Base-by-base conservation (phyloP, 495 filamentous ascomycete species). In the Stereocaulon alpinum region DNA sequence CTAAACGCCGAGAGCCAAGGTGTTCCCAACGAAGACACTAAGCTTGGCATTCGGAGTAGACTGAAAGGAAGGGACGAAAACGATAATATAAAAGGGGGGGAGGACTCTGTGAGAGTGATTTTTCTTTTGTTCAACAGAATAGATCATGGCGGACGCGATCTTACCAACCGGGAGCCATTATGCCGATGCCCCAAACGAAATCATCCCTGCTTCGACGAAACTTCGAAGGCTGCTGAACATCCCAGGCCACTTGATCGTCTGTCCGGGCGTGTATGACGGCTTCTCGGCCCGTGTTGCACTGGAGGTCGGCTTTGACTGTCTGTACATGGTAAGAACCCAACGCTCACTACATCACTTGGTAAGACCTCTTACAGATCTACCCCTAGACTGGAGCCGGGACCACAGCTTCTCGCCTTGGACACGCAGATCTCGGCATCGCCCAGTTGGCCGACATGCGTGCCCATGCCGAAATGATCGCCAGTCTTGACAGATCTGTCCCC, bases 251-350 rank as follows among this genome's bases (percentile, higher is more conserved):
- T 67, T 77, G 32, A 76, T 84, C 17, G 76, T 84, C 2, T 81
- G 78, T 55, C 84, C 84, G 4, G 85, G 85, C 14, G 82, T 88
- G 1, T 86, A 86, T 59, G 84, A 88, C 73, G 84, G 85, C 7
- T 73, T 86, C 17, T 82, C 80, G 9, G 82, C 85, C n/a, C 74
- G 85, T 14, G 77, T 85, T 56, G 83, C 83, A 1, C 74, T 86
- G 51, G 67, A 76, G 17, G 58, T 81, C 15, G 83, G 82, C 6
- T 85, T 82, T 64, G 77, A 86, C 51, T 76, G 72, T 18, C 64
- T 88, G 51, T 86, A 88, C 65, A 86, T 88, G 83, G 85, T 86
- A 47, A 24, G 55, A 6, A 49, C n/a, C 40, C 24, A 14, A 4
- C 11, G 1, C 50, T 29, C 22, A 27, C 1, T 15, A 14, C 0